Percentiles rank a stretch among this genome's conserved stretches.
Conservation (phyloP, 2,329 filamentous ascomycete genomes). For the Delphinella strobiligena region DNA sequence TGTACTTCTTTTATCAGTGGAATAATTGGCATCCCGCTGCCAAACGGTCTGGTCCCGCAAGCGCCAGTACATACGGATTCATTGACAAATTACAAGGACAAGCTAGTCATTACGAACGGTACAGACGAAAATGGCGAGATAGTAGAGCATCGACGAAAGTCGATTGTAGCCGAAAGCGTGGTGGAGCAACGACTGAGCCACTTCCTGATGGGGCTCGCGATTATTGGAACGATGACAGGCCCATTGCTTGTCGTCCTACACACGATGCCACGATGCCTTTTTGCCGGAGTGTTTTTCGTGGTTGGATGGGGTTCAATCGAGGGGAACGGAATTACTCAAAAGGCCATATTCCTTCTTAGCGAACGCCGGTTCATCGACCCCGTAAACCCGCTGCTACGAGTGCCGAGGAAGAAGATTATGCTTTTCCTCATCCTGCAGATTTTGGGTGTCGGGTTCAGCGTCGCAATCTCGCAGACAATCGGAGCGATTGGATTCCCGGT, state of each 20-base stretch:
- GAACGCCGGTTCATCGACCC: conserved; percentile 37
- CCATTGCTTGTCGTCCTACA: conserved; percentile 41
- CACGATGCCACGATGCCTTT: conserved; percentile 42
- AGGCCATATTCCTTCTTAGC: conserved; percentile 36
- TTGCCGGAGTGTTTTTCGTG: conserved; percentile 47
- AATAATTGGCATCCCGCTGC: conserved; percentile 44
- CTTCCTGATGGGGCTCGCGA: conserved; percentile 41
- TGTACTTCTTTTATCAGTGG: conserved; percentile 43
- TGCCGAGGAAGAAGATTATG: conserved; percentile 34
- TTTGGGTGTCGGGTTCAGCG: conserved; percentile 39
- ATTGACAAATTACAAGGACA: conserved; percentile 29
- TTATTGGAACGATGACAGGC: conserved; percentile 45
- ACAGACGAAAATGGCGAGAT: conserved; percentile 29
- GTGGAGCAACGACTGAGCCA: conserved; percentile 46
- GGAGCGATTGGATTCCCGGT: conserved; percentile 49
- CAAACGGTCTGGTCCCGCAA: conserved; percentile 48
- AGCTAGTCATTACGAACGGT: conserved; percentile 31
- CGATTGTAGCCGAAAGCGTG: conserved; percentile 34
- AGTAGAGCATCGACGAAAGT: conserved; percentile 30
- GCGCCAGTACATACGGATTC: conserved; percentile 48
- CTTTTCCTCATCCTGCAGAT: conserved; percentile 41
- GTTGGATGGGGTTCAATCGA: conserved; percentile 42
- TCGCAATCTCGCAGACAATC: conserved; percentile 48
- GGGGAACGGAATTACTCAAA: conserved; percentile 41
- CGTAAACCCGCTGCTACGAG: conserved; percentile 33